Evolutionary conservation across 225 moss, liverwort and hornwort genomes (phyloP), one percentile per base, ranked within the genome.

Genomic region (Straminergon stramineum): DNA sequence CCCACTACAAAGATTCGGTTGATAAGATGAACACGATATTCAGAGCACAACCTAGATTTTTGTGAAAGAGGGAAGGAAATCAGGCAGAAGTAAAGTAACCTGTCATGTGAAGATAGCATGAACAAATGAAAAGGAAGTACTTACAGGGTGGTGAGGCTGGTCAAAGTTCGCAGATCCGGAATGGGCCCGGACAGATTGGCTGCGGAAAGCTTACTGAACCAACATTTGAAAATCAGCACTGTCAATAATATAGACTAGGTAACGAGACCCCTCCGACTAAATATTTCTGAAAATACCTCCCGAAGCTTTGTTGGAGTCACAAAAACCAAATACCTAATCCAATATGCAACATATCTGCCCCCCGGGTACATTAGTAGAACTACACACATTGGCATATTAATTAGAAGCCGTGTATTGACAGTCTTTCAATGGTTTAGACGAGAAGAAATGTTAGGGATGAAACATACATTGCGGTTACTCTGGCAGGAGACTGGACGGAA

Each of bases 381-480:
- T 45, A 34, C 19, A 69, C 41, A 16, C 43, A 35, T 17, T 34
- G 31, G 52, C 13, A 53, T 60, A 48, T 48, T 48, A 23, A 73
- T 74, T 18, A 79, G 70, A 57, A 71, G 43, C 15, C 19, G 34
- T 13, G 17, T 74, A 34, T 45, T 56, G 82, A 37, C 56, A 45
- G 86, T 13, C 52, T 43, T 35, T 41, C 11, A 10, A 61, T 35
- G 43, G 30, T 84, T 61, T 35, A 37, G 58, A 71, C 31, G 61
- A 79, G 73, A 51, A 16, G 27, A 53, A 79, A n/a, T 63, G 70
- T 30, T 69, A 56, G 31, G 48, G 27, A 41, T 76, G 85, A 68
- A 71, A 85, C 90, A 51, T 90, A 93, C 91, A 93, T 52, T 58
- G 69, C 83, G 35, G 90, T 86, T 64, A 93, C 63, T 91, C 91